These are phyloP conservation scores for Lentinula sp. DNA, from an alignment of 768 basidiomycete genomes.

Conservation along the genomic window DNA sequence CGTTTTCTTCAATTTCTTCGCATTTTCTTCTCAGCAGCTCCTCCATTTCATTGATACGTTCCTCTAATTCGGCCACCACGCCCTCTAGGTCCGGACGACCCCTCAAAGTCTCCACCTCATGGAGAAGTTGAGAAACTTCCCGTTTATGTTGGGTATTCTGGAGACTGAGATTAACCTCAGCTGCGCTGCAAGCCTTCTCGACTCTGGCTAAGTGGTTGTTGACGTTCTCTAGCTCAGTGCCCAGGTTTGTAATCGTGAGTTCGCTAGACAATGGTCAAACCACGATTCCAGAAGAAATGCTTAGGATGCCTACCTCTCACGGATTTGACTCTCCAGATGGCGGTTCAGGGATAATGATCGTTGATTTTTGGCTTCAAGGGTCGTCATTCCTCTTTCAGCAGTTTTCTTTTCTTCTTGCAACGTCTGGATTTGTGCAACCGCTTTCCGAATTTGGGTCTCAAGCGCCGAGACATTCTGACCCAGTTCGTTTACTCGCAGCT, in stretches of 20 bases:
- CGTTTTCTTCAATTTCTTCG: conserved; percentile 77
- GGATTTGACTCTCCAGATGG: conserved; percentile 57
- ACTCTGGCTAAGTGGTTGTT: conserved; percentile 41
- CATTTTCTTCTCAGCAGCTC: conserved; percentile 63
- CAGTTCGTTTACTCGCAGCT: conserved; percentile 27
- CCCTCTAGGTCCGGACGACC: conserved; percentile 51
- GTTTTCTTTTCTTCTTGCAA: conserved; percentile 44
- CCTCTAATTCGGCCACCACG: conserved; percentile 54
- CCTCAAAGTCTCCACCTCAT: conserved; percentile 47
- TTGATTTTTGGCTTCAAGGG: conserved; percentile 61
- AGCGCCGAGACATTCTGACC: conserved; percentile 27
- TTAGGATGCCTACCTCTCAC: conserved; percentile 45
- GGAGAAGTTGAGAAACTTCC: conserved; percentile 49
- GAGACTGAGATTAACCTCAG: conserved; percentile 62
- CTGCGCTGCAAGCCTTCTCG: conserved; percentile 53
- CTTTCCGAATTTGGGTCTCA: conserved; percentile 35
- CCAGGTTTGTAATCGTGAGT: conserved; percentile 24
- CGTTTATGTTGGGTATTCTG: conserved; percentile 65
- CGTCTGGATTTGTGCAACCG: conserved; percentile 25
- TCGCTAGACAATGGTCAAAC: conserved; percentile 33
- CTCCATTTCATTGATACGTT: conserved; percentile 73
- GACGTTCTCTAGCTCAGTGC: conserved; percentile 34
- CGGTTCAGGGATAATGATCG: conserved; percentile 54
- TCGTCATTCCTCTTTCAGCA: conserved; percentile 52
- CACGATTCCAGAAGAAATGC: conserved; percentile 1